Evolutionary conservation across 768 basidiomycete genomes (phyloP).

Genomic region (Porphyrellus cyaneotinctus): DNA sequence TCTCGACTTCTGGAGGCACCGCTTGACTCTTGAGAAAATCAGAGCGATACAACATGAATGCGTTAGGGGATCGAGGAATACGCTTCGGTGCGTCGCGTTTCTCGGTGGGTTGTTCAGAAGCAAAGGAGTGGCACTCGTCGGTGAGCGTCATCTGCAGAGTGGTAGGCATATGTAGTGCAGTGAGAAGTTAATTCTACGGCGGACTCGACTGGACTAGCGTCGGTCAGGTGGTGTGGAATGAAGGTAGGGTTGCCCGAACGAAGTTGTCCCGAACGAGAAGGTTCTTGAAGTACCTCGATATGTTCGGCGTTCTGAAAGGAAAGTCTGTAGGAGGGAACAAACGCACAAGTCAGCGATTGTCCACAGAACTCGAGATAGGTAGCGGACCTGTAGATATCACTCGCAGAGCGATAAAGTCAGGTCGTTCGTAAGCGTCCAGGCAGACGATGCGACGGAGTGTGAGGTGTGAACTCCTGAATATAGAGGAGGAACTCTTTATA

Average conservation of each 20-base stretch:
- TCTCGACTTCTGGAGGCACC: slow-evolving; percentile 43
- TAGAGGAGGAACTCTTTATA: slow-evolving; percentile 16
- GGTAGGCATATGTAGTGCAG: slow-evolving; percentile 4
- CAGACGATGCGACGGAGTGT: slow-evolving; percentile 4
- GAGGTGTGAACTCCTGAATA: background rate
- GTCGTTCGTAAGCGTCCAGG: slow-evolving; percentile 10
- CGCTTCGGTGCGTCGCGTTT: slow-evolving; percentile 20
- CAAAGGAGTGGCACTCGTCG: slow-evolving; percentile 6
- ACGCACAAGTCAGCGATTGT: background rate
- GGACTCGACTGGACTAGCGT: background rate
- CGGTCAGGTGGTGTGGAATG: background rate
- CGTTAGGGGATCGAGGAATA: slow-evolving; percentile 49
- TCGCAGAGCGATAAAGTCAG: background rate
- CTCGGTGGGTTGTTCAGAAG: background rate
- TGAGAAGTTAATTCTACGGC: background rate
- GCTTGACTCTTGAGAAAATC: slow-evolving; percentile 42
- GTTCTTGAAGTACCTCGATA: background rate
- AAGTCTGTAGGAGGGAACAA: background rate
- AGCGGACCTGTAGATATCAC: slow-evolving; percentile 9
- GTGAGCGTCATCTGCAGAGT: slow-evolving; percentile 1
- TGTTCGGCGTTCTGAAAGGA: background rate
- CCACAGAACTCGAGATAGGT: background rate
- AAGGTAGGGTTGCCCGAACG: background rate
- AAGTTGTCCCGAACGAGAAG: background rate
- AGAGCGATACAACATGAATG: slow-evolving; percentile 56